These are phyloP conservation scores for Oryza punctata DNA, from an alignment of 176 grass and related monocot species.

Conservation along the genomic window DNA sequence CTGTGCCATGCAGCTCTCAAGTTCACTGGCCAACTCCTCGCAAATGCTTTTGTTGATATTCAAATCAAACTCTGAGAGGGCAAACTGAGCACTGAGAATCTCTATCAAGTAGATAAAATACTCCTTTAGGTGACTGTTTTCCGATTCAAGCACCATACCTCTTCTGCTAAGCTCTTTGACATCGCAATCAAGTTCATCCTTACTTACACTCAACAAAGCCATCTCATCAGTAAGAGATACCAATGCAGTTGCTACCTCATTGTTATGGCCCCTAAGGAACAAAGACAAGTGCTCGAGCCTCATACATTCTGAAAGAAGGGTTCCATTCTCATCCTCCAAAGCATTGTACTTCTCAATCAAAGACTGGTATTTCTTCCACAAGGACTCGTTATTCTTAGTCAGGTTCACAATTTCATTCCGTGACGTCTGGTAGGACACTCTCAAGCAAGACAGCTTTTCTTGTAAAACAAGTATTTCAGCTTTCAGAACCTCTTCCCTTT, in stretches of 20 bases:
- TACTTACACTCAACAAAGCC: conserved; percentile 60
- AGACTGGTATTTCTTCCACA: conserved; percentile 50
- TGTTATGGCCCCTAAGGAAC: conserved; percentile 72
- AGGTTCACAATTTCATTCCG: conserved; percentile 52
- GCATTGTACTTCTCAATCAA: conserved; percentile 49
- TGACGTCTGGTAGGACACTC: conserved; percentile 36
- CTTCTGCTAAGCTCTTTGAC: conserved; percentile 52
- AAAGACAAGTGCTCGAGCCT: conserved; percentile 72
- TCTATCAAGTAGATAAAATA: conserved; percentile 54
- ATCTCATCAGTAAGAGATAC: conserved; percentile 65
- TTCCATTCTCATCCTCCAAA: conserved; percentile 50
- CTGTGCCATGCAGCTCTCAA: conserved; percentile 40
- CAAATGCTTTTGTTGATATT: conserved; percentile 46
- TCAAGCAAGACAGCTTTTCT: conserved; percentile 52
- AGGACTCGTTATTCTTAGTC: conserved; percentile 48
- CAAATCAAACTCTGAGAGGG: conserved; percentile 76
- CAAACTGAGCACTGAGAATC: conserved; percentile 58
- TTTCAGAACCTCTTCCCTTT: conserved; percentile 59
- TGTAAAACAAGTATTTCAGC: conserved; percentile 46
- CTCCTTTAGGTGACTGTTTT: conserved; percentile 68
- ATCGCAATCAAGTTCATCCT: conserved; percentile 44
- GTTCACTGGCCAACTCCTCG: conserved; percentile 62
- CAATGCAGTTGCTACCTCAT: conserved; percentile 71
- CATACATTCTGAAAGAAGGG: conserved; percentile 59
- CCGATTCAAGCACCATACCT: conserved; percentile 43